Conservation (phyloP, 2,329 filamentous ascomycete species). For the Aspergillus felis region DNA sequence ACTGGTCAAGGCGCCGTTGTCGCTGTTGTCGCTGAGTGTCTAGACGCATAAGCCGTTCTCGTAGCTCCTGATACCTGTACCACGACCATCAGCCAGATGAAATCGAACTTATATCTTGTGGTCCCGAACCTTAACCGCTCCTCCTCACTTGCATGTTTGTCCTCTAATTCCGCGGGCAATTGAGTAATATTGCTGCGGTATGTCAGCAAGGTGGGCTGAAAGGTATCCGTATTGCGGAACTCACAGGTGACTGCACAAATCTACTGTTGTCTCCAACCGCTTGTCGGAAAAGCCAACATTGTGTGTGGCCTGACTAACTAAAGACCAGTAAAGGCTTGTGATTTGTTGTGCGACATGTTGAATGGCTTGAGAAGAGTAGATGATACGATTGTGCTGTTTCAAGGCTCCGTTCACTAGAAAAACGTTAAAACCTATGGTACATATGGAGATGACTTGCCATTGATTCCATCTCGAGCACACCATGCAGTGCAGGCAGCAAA, state of each 20-base stretch:
- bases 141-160: conserved; percentile 27
- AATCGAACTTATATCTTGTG: conserved; percentile 14
- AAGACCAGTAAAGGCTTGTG: conserved; percentile 52
- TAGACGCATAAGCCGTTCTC: conserved; percentile 44
- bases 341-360: conserved; percentile 56
- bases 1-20: conserved; percentile 45
- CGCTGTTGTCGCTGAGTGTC: conserved; percentile 44
- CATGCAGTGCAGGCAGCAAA: background rate
- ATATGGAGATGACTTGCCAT: background rate
- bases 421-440: conserved; percentile 1
- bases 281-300: conserved; percentile 19
- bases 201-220: conserved; percentile 4
- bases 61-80: conserved; percentile 39
- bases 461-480: background rate
- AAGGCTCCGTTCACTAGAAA: conserved; percentile 48
- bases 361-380: conserved; percentile 53
- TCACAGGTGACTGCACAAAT: conserved; percentile 39
- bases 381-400: conserved; percentile 50
- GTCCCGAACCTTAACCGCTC: conserved; percentile 30
- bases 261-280: conserved; percentile 35
- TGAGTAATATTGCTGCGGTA: conserved; percentile 35
- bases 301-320: conserved; percentile 36
- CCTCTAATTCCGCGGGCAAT: conserved; percentile 34
- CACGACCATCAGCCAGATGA: conserved; percentile 20
- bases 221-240: background rate